Evolutionary conservation across 2,329 filamentous ascomycete genomes (phyloP).

Genomic region (Fusarium illudens): DNA sequence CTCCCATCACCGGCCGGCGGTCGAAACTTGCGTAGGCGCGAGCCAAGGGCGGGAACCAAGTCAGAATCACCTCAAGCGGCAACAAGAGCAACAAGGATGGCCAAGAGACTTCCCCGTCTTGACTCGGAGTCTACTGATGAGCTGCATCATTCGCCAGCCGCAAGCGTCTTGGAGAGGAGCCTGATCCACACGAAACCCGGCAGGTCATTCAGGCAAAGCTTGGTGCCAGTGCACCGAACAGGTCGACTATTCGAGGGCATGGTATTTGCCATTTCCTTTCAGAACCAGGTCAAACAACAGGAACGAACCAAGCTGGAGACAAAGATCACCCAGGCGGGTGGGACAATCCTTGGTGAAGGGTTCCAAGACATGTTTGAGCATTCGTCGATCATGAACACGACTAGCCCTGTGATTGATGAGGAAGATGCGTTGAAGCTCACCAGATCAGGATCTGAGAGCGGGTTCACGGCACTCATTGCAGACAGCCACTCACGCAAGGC

Average conservation of each 20-base stretch:
- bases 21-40: constrained; percentile 30
- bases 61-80: constrained; percentile 43
- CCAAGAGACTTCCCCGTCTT: constrained; percentile 41
- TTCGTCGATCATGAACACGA: constrained; percentile 46
- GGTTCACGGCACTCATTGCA: constrained; percentile 87
- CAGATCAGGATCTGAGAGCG: constrained; percentile 60
- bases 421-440: constrained; percentile 60
- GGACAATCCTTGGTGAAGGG: constrained; percentile 73
- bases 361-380: constrained; percentile 83
- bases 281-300: constrained; percentile 52
- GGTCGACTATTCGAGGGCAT: constrained; percentile 75
- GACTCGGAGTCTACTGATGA: constrained; percentile 60
- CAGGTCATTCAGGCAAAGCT: constrained; percentile 41
- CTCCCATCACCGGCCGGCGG: constrained; percentile 37
- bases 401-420: constrained; percentile 44
- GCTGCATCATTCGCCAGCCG: constrained; percentile 52
- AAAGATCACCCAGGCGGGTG: constrained; percentile 76
- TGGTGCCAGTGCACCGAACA: constrained; percentile 39
- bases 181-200: constrained; percentile 42
- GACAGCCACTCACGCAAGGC: constrained; percentile 85
- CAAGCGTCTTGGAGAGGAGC: constrained; percentile 50
- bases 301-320: constrained; percentile 60
- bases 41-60: constrained; percentile 22
- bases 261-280: constrained; percentile 86
- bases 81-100: constrained; percentile 30